Conservation (phyloP, 345 rosid species). For the Citrus trifoliata region DNA sequence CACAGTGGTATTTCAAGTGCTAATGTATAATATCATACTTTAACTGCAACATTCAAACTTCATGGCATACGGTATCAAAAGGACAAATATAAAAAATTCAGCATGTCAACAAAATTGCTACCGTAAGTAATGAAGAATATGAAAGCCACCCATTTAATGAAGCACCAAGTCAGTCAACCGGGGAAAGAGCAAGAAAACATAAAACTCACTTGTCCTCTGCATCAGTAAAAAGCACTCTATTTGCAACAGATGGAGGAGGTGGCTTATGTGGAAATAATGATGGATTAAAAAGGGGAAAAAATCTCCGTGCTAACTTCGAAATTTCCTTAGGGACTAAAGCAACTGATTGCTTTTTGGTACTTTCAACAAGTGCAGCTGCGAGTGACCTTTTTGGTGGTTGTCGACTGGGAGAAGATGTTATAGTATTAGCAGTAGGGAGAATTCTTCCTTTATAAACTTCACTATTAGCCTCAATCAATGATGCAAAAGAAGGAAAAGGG, state of each 20-base stretch:
- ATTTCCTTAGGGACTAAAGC: conserved; percentile 82
- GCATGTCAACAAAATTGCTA: neutral
- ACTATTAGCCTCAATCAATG: conserved; percentile 35
- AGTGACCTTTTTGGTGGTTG: conserved; percentile 66
- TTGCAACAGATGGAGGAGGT: conserved; percentile 66
- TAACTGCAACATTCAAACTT: neutral
- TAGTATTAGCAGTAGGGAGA: conserved; percentile 23
- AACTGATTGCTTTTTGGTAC: conserved; percentile 73
- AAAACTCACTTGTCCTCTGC: conserved; percentile 90
- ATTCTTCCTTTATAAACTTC: conserved; percentile 32
- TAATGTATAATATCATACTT: neutral
- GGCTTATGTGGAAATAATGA: conserved; percentile 88
- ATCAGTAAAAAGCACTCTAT: conserved; percentile 88
- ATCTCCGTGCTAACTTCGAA: conserved; percentile 65
- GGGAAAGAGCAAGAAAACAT: conserved; percentile 13
- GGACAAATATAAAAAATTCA: neutral
- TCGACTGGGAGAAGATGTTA: conserved; percentile 40
- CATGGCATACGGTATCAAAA: neutral
- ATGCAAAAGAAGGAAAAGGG: conserved; percentile 37
- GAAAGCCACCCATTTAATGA: neutral
- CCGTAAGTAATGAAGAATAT: neutral
- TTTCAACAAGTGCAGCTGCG: conserved; percentile 84
- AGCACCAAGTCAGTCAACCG: neutral
- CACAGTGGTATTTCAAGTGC: neutral
- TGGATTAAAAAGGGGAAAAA: conserved; percentile 60